Conservation (phyloP, 2,329 filamentous ascomycete species). For the Bisporella sp. region DNA sequence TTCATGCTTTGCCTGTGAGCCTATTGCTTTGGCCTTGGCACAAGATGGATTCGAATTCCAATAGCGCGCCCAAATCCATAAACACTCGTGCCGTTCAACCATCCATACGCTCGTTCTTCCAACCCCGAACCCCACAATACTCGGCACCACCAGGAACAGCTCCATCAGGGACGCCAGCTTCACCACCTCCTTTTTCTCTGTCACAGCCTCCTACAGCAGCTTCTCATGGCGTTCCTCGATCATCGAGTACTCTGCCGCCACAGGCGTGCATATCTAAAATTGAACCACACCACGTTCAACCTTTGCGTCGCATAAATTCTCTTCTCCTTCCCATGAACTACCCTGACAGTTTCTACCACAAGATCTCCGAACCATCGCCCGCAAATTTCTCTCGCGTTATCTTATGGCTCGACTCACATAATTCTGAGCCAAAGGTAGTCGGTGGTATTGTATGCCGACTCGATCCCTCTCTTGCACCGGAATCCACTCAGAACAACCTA, state of each 20-base stretch:
- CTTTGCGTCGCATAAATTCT: conserved; percentile 57
- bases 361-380: conserved; percentile 41
- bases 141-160: conserved; percentile 30
- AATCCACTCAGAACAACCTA: conserved; percentile 12
- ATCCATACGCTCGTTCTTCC: conserved; percentile 59
- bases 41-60: too few species aligned
- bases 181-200: conserved; percentile 11
- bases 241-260: conserved; percentile 24
- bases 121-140: conserved; percentile 39
- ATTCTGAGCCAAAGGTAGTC: conserved; percentile 40
- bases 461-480: conserved; percentile 35
- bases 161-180: conserved; percentile 13
- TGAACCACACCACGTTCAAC: conserved; percentile 43
- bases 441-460: conserved; percentile 56
- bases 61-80: neutral
- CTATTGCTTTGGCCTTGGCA: too few species aligned
- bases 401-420: conserved; percentile 42
- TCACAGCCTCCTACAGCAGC: conserved; percentile 16
- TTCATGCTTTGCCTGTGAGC: too few species aligned
- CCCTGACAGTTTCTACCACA: conserved; percentile 56
- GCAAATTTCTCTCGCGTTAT: conserved; percentile 52
- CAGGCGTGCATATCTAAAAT: conserved; percentile 48
- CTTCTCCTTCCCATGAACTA: conserved; percentile 59
- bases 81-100: conserved; percentile 31
- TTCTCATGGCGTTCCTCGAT: conserved; percentile 4